A percentile compares a stretch with the other conserved stretches of the same genome.
phyloP scores from a whole-genome alignment of 2,329 filamentous ascomycete species.

The Colletotrichum gloeosporioides region DNA sequence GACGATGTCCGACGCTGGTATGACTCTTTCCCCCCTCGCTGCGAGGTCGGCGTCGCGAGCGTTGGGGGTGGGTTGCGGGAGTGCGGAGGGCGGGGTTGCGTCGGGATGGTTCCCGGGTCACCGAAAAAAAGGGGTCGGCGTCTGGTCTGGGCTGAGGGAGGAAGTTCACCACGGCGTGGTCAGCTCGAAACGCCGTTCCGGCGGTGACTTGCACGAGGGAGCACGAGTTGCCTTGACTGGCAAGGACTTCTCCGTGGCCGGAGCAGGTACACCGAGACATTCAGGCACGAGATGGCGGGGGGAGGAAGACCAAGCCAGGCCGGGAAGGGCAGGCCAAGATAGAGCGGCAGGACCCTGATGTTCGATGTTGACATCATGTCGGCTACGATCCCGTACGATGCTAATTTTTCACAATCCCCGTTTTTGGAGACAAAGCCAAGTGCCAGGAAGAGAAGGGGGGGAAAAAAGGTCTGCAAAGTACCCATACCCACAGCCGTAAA shows the following conservation, averaged over 20 bases:
- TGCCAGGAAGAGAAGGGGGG: not conserved
- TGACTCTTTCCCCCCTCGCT: not conserved
- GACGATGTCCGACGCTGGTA: not conserved
- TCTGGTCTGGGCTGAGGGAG: not conserved
- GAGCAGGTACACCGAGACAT: not conserved
- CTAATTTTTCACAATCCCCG: not conserved
- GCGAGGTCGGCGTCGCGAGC: not conserved
- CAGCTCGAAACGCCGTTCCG: not conserved
- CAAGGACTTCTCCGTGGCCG: not conserved
- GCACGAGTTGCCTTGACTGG: no score
- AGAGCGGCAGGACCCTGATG: not conserved
- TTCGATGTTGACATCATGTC: constrained; percentile 11
- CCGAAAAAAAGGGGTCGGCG: not conserved
- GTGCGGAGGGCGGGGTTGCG: not conserved
- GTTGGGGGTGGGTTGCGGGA: not conserved
- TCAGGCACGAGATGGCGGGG: not conserved
- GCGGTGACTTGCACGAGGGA: not conserved
- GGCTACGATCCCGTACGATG: not conserved
- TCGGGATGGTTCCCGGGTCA: constrained; percentile 12
- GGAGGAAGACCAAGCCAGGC: not conserved
- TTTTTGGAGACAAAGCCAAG: not conserved
- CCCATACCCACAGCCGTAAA: not conserved
- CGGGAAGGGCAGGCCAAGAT: not conserved
- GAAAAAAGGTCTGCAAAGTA: not conserved
- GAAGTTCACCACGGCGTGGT: not conserved